Conservation (phyloP, 108 stramenopile species). For the Aurantiochytrium sp. region DNA sequence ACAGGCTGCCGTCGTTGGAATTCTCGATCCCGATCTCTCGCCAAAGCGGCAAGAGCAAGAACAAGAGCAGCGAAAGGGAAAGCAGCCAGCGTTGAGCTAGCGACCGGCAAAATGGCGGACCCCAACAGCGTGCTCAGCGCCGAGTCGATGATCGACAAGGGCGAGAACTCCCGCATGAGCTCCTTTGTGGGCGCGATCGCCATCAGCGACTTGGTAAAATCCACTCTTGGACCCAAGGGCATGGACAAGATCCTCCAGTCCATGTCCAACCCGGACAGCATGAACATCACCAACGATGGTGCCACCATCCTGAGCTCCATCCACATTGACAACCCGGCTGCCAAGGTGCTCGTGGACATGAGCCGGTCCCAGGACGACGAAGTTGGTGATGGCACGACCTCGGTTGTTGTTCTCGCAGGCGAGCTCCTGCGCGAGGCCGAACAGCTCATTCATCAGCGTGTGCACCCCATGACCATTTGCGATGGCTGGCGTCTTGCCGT, state of each 20-base stretch:
- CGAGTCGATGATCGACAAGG: slow-evolving; percentile 49
- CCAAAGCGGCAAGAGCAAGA: too few species aligned
- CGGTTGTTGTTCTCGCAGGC: slow-evolving; percentile 72
- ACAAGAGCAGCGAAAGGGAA: too few species aligned
- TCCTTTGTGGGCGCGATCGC: slow-evolving; percentile 98
- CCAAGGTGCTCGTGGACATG: slow-evolving; percentile 97
- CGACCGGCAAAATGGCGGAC: not conserved
- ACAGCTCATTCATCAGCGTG: slow-evolving; percentile 76
- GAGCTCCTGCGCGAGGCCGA: slow-evolving; percentile 95
- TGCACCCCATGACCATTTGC: slow-evolving; percentile 97
- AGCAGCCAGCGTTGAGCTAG: too few species aligned
- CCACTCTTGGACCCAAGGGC: slow-evolving; percentile 98
- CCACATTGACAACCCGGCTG: slow-evolving; percentile 93
- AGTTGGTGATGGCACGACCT: slow-evolving; percentile 95
- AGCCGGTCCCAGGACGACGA: slow-evolving; percentile 89
- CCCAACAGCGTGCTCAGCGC: slow-evolving; percentile 1
- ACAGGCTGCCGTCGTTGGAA: too few species aligned
- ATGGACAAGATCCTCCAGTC: slow-evolving; percentile 92
- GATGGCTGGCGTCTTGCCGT: slow-evolving; percentile 91
- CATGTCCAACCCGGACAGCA: slow-evolving; percentile 30
- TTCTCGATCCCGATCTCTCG: too few species aligned
- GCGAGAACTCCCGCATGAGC: slow-evolving; percentile 94
- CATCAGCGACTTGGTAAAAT: slow-evolving; percentile 96
- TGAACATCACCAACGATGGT: slow-evolving; percentile 40
- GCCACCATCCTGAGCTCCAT: slow-evolving; percentile 87